These are phyloP conservation scores for Orychophragmus violaceus DNA, from an alignment of 345 rosid species.

Conservation along the genomic window DNA sequence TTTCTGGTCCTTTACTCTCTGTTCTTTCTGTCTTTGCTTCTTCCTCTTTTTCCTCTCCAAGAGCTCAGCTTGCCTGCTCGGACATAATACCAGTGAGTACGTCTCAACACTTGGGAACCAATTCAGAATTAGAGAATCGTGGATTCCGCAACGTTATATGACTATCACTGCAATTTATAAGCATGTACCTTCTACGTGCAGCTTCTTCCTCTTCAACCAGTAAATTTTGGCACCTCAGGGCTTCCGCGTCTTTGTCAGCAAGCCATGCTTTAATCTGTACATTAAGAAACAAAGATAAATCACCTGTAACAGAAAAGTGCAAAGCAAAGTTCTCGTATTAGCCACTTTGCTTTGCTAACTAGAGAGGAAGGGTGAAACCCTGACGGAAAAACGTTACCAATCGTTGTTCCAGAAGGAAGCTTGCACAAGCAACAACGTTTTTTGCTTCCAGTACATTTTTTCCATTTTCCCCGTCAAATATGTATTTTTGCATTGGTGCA, in stretches of 20 bases:
- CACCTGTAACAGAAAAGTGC: neutral
- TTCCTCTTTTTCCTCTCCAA: slow-evolving; percentile 79
- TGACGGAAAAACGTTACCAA: slow-evolving; percentile 45
- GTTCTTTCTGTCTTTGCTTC: slow-evolving; percentile 80
- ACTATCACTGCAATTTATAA: slow-evolving; percentile 2
- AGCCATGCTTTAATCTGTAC: slow-evolving; percentile 81
- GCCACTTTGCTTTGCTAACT: slow-evolving; percentile 4
- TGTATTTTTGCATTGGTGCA: slow-evolving; percentile 69
- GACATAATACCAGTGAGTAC: slow-evolving; percentile 11
- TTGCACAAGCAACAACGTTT: slow-evolving; percentile 72
- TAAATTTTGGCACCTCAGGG: slow-evolving; percentile 84
- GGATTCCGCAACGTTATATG: neutral
- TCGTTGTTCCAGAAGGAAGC: slow-evolving; percentile 86
- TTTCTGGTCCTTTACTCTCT: slow-evolving; percentile 67
- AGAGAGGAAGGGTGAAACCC: slow-evolving; percentile 2
- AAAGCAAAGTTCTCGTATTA: neutral
- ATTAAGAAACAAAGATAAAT: slow-evolving; percentile 1
- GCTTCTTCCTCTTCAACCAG: slow-evolving; percentile 98
- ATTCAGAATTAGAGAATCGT: neutral
- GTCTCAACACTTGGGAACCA: neutral
- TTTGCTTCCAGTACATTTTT: slow-evolving; percentile 77
- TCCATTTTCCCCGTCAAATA: slow-evolving; percentile 82
- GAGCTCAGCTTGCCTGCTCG: slow-evolving; percentile 64
- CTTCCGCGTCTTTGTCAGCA: slow-evolving; percentile 93
- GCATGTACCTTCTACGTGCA: slow-evolving; percentile 68